phyloP scores from a whole-genome alignment of 2,329 filamentous ascomycete genomes.

The Hypocrella siamensis region DNA sequence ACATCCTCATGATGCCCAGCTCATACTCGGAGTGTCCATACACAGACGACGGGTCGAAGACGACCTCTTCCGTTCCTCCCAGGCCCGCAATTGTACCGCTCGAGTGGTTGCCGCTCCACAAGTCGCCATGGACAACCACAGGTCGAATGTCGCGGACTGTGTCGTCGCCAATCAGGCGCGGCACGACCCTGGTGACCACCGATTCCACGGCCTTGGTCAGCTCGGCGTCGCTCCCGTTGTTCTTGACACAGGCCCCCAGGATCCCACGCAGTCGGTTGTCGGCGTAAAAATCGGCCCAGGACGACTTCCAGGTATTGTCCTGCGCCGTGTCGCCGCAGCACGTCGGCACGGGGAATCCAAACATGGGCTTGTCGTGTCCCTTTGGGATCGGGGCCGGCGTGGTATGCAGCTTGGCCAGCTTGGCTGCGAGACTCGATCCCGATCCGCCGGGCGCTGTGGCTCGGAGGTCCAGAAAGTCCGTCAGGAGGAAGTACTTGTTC shows the following conservation, averaged over 20 bases:
- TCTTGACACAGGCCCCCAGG: constrained; percentile 35
- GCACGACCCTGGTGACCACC: constrained; percentile 51
- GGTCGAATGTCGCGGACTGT: constrained; percentile 51
- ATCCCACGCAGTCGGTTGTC: constrained; percentile 58
- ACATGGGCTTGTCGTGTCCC: constrained; percentile 44
- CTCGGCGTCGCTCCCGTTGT: constrained; percentile 49
- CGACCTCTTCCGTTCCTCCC: constrained; percentile 50
- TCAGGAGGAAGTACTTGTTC: constrained; percentile 43
- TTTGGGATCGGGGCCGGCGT: constrained; percentile 53
- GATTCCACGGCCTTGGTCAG: constrained; percentile 48
- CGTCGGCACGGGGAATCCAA: constrained; percentile 72
- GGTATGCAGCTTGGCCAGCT: constrained; percentile 65
- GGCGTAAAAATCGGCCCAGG: constrained; percentile 79
- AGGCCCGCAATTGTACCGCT: constrained; percentile 43
- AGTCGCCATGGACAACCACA: constrained; percentile 75
- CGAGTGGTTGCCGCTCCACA: constrained; percentile 83
- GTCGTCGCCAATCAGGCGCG: constrained; percentile 54
- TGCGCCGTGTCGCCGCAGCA: constrained; percentile 79
- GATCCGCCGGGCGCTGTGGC: constrained; percentile 25
- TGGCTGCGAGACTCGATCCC: constrained; percentile 48
- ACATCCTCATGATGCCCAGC: constrained; percentile 91
- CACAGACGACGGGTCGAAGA: constrained; percentile 68
- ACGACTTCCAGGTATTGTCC: constrained; percentile 55
- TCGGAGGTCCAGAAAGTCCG: constrained; percentile 63
- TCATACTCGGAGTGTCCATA: constrained; percentile 87